A percentile compares a stretch with the other conserved stretches of the same genome.
Evolutionary conservation across 176 grass and related monocot species (phyloP).

Genomic region (Poa annua): DNA sequence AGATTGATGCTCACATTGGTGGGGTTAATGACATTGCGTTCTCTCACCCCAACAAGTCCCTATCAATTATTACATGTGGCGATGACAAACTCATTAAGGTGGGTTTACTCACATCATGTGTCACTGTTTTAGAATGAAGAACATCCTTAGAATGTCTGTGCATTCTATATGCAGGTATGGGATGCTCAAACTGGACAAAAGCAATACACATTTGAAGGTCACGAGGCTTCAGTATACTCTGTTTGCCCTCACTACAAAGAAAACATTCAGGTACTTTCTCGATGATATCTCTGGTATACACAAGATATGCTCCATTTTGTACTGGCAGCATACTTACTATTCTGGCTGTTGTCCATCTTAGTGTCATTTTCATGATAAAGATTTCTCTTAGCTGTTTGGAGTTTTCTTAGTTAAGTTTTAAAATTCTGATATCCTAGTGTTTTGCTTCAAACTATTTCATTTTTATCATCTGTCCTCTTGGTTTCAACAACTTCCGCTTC

Average conservation of each 20-base stretch:
- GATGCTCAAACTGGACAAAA: conserved; percentile 93
- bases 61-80: conserved; percentile 98
- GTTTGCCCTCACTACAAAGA: conserved; percentile 99
- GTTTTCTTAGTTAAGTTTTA: background rate
- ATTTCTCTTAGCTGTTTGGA: background rate
- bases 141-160: conserved; percentile 8
- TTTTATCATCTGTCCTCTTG: background rate
- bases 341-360: conserved; percentile 10
- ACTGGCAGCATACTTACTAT: conserved; percentile 8
- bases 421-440: conserved; percentile 4
- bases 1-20: conserved; percentile 98
- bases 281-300: conserved; percentile 10
- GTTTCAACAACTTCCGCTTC: conserved; percentile 35
- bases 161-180: conserved; percentile 78
- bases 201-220: conserved; percentile 98
- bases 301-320: conserved; percentile 29
- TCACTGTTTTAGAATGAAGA: conserved; percentile 21
- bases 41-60: conserved; percentile 92
- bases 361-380: conserved; percentile 22
- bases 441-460: conserved; percentile 23
- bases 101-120: conserved; percentile 34
- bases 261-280: conserved; percentile 83
- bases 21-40: conserved; percentile 99
- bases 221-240: conserved; percentile 96
- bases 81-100: conserved; percentile 99